Percentiles rank a stretch among this genome's conserved stretches.
Conservation (phyloP, 192 early-diverging fungal genomes). For the Diversispora epigaea region DNA sequence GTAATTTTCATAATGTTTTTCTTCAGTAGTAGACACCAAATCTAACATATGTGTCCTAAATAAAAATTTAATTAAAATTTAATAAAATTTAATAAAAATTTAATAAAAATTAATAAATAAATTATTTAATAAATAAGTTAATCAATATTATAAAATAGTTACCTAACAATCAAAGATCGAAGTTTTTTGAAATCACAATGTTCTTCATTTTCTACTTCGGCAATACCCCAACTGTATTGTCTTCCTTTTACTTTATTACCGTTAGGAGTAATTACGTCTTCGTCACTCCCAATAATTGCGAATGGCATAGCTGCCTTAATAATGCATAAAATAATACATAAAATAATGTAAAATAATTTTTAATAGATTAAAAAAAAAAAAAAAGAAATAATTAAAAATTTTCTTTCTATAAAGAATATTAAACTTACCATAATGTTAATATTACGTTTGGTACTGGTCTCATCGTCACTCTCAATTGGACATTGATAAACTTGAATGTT, state of each 20-base stretch:
- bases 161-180: conserved; percentile 84
- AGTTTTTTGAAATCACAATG: conserved; percentile 99
- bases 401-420: neutral
- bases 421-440: conserved; percentile 67
- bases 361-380: conserved; percentile 9
- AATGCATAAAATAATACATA: conserved; percentile 24
- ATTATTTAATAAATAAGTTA: neutral
- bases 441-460: conserved; percentile 73
- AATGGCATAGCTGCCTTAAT: conserved; percentile 84
- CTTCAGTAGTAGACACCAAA: conserved; percentile 90
- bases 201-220: conserved; percentile 97
- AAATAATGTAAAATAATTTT: conserved; percentile 18
- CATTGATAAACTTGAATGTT: conserved; percentile 90
- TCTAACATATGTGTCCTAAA: conserved; percentile 94
- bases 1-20: conserved; percentile 93
- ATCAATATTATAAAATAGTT: neutral
- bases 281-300: conserved; percentile 89
- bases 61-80: neutral
- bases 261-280: conserved; percentile 78
- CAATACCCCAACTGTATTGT: conserved; percentile 98
- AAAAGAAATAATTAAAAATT: neutral
- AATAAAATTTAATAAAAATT: neutral
- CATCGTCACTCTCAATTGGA: conserved; percentile 88
- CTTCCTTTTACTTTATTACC: conserved; percentile 93
- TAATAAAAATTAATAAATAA: neutral